phyloP scores from a whole-genome alignment of 371 early-diverging fungal genomes.

The Mortierella sp. region DNA sequence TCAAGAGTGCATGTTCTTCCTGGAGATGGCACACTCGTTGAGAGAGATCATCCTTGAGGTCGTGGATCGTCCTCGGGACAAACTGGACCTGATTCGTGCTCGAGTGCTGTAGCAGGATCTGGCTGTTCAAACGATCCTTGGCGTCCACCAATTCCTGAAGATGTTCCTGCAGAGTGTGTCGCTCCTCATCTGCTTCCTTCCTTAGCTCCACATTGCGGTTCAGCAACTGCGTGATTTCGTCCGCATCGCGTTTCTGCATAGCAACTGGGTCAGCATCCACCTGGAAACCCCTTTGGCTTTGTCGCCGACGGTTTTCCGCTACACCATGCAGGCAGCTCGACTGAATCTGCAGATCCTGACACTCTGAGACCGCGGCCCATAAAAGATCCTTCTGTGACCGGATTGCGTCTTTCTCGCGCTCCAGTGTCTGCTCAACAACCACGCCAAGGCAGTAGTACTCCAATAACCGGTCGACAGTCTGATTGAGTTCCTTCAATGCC shows the following conservation, averaged over 20 bases:
- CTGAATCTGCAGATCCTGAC: conserved; percentile 13
- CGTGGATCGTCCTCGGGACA: conserved; percentile 21
- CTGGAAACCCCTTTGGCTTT: not conserved
- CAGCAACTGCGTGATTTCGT: not conserved
- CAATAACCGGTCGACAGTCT: conserved; percentile 17
- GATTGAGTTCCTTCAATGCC: conserved; percentile 24
- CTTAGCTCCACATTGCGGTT: not conserved
- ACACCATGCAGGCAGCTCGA: conserved; percentile 10
- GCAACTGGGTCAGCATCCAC: not conserved
- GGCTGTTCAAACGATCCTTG: conserved; percentile 10
- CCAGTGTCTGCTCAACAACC: conserved; percentile 23
- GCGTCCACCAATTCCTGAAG: conserved; percentile 14
- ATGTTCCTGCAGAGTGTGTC: conserved; percentile 15
- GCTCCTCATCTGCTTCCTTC: not conserved
- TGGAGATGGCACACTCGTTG: conserved; percentile 18
- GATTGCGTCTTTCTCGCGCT: conserved; percentile 17
- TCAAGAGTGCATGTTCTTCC: conserved; percentile 19
- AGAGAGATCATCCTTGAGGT: conserved; percentile 18
- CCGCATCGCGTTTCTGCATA: not conserved
- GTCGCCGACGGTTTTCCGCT: not conserved
- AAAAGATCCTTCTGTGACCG: conserved; percentile 31
- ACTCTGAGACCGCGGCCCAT: conserved; percentile 30
- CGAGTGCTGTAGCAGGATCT: conserved; percentile 31
- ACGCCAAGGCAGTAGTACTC: conserved; percentile 38
- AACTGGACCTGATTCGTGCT: conserved; percentile 32